Conservation (phyloP, 2,329 filamentous ascomycete genomes). For the Talaromyces sp. region DNA sequence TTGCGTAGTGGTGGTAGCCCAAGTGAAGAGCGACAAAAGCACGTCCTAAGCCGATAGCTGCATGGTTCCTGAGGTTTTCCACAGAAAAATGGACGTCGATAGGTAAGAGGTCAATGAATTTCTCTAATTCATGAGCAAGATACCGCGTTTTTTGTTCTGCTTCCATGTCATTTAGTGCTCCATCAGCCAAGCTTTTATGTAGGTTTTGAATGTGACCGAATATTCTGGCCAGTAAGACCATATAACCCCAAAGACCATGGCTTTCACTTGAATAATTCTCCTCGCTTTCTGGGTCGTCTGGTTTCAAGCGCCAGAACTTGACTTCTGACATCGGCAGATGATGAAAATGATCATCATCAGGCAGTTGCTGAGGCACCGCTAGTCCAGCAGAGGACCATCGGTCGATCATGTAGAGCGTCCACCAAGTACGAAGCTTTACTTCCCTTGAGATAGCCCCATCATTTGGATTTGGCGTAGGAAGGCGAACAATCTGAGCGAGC, state of each 20-base stretch:
- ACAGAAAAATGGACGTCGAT: conserved; percentile 18
- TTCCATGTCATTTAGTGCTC: neutral
- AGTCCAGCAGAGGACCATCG: conserved; percentile 34
- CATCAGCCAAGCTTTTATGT: neutral
- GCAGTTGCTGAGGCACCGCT: neutral
- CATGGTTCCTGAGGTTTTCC: conserved; percentile 39
- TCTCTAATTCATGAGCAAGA: neutral
- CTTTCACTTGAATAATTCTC: neutral
- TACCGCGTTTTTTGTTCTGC: neutral
- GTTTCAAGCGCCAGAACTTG: neutral
- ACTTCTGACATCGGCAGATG: neutral
- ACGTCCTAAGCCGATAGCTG: conserved; percentile 41
- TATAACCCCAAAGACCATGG: neutral
- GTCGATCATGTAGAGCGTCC: conserved; percentile 44
- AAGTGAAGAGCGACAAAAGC: conserved; percentile 47
- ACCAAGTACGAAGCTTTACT: conserved; percentile 30
- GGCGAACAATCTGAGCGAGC: neutral
- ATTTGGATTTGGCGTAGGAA: neutral
- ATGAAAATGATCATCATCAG: neutral
- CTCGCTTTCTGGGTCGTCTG: neutral
- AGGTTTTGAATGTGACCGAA: neutral
- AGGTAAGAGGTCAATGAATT: neutral
- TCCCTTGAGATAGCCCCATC: conserved; percentile 5
- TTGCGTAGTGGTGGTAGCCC: conserved; percentile 48
- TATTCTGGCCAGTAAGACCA: neutral